A percentile compares a stretch with the other conserved stretches of the same genome.
Evolutionary conservation across 192 early-diverging fungal genomes (phyloP).

Genomic region (Umbelopsis sp.): DNA sequence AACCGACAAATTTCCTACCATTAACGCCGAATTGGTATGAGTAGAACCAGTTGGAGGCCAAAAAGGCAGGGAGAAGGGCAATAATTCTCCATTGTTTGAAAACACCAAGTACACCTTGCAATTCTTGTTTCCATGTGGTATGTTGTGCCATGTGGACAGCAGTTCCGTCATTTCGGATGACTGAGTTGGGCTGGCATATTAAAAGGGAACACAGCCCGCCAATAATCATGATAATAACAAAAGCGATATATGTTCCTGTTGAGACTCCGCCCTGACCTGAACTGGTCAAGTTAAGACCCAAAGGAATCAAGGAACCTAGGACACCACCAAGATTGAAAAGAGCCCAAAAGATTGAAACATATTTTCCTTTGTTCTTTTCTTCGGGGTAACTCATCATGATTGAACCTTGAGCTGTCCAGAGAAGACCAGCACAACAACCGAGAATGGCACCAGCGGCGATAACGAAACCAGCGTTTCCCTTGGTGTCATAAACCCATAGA

Average conservation of each 20-base stretch:
- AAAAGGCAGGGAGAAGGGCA: constrained; percentile 64
- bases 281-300: constrained; percentile 38
- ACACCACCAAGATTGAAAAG: constrained; percentile 86
- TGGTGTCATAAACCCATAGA: constrained; percentile 57
- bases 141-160: constrained; percentile 61
- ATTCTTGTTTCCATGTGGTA: constrained; percentile 61
- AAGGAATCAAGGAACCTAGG: constrained; percentile 70
- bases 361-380: constrained; percentile 79
- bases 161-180: constrained; percentile 68
- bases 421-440: constrained; percentile 76
- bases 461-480: constrained; percentile 57
- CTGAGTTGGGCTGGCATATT: constrained; percentile 46
- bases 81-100: constrained; percentile 68
- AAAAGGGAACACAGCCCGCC: constrained; percentile 21
- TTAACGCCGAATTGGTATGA: constrained; percentile 74
- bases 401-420: constrained; percentile 76
- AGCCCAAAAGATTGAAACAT: constrained; percentile 84
- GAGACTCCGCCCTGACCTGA: constrained; percentile 33
- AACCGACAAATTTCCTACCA: constrained; percentile 3
- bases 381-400: constrained; percentile 86
- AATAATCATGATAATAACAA: constrained; percentile 37
- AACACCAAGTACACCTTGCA: constrained; percentile 50
- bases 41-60: constrained; percentile 81
- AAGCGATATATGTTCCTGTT: constrained; percentile 35
- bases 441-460: constrained; percentile 80